Conservation (phyloP, 2,329 filamentous ascomycete genomes). For the Talaromyces sp. region DNA sequence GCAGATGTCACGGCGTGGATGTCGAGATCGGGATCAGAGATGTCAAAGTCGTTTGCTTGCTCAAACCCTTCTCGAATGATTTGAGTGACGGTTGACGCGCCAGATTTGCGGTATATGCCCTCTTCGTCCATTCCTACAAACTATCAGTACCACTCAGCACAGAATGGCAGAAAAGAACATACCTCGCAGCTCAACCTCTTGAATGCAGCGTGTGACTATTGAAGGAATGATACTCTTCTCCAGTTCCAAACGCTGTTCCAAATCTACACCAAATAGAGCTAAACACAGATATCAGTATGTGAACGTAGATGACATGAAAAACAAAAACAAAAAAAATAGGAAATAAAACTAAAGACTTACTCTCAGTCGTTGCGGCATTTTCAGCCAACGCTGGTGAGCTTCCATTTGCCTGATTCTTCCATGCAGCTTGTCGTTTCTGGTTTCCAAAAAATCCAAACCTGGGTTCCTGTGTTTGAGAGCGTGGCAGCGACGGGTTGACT, state of each 20-base stretch:
- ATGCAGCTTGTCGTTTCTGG: constrained; percentile 42
- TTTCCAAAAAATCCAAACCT: constrained; percentile 67
- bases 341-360: too few relatives aligned
- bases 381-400: constrained; percentile 41
- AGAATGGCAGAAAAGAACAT: constrained; percentile 22
- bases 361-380: constrained; percentile 29
- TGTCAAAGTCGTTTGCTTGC: constrained; percentile 76
- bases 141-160: background rate
- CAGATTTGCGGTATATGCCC: constrained; percentile 96
- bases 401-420: constrained; percentile 42
- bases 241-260: constrained; percentile 78
- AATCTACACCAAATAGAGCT: constrained; percentile 81
- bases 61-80: constrained; percentile 89
- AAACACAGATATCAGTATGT: background rate
- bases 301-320: background rate
- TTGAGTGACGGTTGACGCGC: constrained; percentile 86
- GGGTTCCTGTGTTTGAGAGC: constrained; percentile 42
- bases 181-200: constrained; percentile 91
- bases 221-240: constrained; percentile 86
- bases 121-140: constrained; percentile 77
- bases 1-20: constrained; percentile 95
- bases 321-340: too few relatives aligned
- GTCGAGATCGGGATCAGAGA: constrained; percentile 88
- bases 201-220: constrained; percentile 89
- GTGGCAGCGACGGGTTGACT: constrained; percentile 29